A percentile compares a stretch with the other conserved stretches of the same genome.
phyloP scores from a whole-genome alignment of 177 flowering plant species.

The Vitis hybrid region DNA sequence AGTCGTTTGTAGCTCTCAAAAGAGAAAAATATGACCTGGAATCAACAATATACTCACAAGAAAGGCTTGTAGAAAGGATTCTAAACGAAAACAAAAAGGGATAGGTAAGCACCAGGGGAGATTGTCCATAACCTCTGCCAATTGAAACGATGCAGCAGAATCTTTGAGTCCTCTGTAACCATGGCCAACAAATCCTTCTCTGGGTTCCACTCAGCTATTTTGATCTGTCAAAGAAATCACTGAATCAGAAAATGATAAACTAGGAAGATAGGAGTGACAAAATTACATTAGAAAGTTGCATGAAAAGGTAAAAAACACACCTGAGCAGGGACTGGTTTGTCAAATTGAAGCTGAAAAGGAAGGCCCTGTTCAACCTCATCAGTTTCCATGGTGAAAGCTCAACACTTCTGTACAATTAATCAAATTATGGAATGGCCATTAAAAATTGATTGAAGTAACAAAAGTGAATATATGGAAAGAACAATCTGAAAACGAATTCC shows the following conservation, averaged over 20 bases:
- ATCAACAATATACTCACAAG: too few species aligned
- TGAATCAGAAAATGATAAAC: not conserved
- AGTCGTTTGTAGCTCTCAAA: too few species aligned
- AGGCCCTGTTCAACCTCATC: conserved; percentile 53
- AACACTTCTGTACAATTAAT: not conserved
- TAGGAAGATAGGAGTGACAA: not conserved
- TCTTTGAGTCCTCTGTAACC: conserved; percentile 91
- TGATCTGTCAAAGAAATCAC: conserved; percentile 20
- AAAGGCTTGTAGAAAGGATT: too few species aligned
- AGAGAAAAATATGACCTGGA: too few species aligned
- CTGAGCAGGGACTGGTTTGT: conserved; percentile 89
- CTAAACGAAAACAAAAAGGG: not conserved
- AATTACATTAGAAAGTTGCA: not conserved
- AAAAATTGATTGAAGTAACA: too few species aligned
- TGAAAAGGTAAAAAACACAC: conserved; percentile 24
- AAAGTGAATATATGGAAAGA: too few species aligned
- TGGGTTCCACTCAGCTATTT: conserved; percentile 77
- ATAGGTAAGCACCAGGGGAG: conserved; percentile 56
- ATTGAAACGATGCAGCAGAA: conserved; percentile 88
- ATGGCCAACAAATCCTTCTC: conserved; percentile 92
- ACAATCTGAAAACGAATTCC: too few species aligned
- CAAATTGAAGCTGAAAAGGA: conserved; percentile 96
- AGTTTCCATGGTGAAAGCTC: conserved; percentile 52
- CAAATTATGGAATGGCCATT: too few species aligned
- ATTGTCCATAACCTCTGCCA: conserved; percentile 94